These are phyloP conservation scores for Catunica adiposa DNA, from an alignment of 2,329 filamentous ascomycete species.

Conservation along the genomic window DNA sequence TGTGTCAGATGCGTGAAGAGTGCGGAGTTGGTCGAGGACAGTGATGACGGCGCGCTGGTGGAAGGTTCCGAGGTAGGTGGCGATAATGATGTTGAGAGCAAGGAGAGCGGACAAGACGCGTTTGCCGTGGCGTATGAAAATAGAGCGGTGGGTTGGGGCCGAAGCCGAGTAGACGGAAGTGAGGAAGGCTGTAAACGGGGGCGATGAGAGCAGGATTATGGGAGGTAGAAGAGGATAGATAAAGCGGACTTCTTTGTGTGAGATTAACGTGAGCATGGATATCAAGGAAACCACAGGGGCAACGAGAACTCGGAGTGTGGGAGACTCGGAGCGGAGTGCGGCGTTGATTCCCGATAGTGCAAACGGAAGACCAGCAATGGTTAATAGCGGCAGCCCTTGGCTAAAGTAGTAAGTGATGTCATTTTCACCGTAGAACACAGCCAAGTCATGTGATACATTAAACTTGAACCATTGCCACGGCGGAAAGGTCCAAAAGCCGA, in stretches of 20 bases:
- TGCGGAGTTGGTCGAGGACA: slow-evolving; percentile 60
- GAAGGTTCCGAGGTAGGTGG: slow-evolving; percentile 54
- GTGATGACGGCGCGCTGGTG: slow-evolving; percentile 70
- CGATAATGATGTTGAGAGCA: slow-evolving; percentile 51
- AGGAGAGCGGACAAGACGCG: slow-evolving; percentile 42
- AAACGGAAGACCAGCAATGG: slow-evolving; percentile 72
- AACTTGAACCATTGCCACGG: slow-evolving; percentile 76
- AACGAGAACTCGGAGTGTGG: slow-evolving; percentile 34
- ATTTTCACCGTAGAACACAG: slow-evolving; percentile 84
- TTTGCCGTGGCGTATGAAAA: slow-evolving; percentile 27
- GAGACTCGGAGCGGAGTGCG: slow-evolving; percentile 20
- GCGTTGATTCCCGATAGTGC: slow-evolving; percentile 46
- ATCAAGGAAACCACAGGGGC: slow-evolving; percentile 44
- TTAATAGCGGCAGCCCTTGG: slow-evolving; percentile 74
- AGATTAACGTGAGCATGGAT: slow-evolving; percentile 53
- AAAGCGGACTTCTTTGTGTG: slow-evolving; percentile 95
- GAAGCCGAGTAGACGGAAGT: slow-evolving; percentile 20
- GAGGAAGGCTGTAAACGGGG: slow-evolving; percentile 50
- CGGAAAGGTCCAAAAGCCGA: slow-evolving; percentile 74
- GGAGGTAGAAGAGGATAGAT: slow-evolving; percentile 80
- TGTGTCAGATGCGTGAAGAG: slow-evolving; percentile 38
- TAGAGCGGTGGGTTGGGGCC: slow-evolving; percentile 20
- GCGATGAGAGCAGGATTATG: slow-evolving; percentile 66
- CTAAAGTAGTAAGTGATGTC: slow-evolving; percentile 85
- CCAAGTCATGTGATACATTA: slow-evolving; percentile 74